A percentile compares a stretch with the other conserved stretches of the same genome.
Evolutionary conservation across 768 basidiomycete genomes (phyloP).

Genomic region (Rhodotorula diobovata): DNA sequence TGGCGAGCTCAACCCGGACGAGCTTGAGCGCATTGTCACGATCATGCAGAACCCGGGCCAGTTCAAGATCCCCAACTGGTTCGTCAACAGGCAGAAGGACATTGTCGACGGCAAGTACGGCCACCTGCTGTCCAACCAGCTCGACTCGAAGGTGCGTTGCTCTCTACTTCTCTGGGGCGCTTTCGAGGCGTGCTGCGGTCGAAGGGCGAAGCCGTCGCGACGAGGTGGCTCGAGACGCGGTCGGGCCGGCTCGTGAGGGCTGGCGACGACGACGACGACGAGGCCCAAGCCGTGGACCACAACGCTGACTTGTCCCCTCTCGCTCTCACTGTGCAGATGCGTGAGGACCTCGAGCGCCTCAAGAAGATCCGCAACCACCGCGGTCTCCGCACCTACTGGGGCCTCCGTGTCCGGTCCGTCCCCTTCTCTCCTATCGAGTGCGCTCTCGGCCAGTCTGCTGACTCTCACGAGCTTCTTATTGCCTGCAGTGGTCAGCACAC

Average conservation of each 20-base stretch:
- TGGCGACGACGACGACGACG: too few relatives aligned
- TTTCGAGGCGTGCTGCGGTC: too few relatives aligned
- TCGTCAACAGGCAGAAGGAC: constrained; percentile 91
- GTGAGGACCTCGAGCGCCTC: constrained; percentile 94
- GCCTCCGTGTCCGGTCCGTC: constrained; percentile 67
- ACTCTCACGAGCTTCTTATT: too few relatives aligned
- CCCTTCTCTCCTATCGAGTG: neutral
- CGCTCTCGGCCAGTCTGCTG: neutral
- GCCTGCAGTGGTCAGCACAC: constrained; percentile 50
- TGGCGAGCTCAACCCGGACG: constrained; percentile 98
- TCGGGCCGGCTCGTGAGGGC: too few relatives aligned
- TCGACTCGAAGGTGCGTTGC: constrained; percentile 78
- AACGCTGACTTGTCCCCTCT: too few relatives aligned
- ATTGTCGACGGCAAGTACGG: constrained; percentile 83
- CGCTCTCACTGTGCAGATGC: constrained; percentile 43
- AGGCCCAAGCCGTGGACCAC: too few relatives aligned
- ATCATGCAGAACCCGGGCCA: constrained; percentile 99
- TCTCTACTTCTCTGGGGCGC: neutral
- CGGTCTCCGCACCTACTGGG: constrained; percentile 54
- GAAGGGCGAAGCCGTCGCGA: too few relatives aligned
- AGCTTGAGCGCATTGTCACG: constrained; percentile 96
- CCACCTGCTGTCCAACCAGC: constrained; percentile 89
- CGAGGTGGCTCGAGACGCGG: too few relatives aligned
- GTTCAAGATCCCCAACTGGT: constrained; percentile 99
- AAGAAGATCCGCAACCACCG: constrained; percentile 99